Percentiles rank a stretch among this genome's conserved stretches.
Evolutionary conservation across 805 yeast species (phyloP).

Genomic region (Metschnikowia borealis): DNA sequence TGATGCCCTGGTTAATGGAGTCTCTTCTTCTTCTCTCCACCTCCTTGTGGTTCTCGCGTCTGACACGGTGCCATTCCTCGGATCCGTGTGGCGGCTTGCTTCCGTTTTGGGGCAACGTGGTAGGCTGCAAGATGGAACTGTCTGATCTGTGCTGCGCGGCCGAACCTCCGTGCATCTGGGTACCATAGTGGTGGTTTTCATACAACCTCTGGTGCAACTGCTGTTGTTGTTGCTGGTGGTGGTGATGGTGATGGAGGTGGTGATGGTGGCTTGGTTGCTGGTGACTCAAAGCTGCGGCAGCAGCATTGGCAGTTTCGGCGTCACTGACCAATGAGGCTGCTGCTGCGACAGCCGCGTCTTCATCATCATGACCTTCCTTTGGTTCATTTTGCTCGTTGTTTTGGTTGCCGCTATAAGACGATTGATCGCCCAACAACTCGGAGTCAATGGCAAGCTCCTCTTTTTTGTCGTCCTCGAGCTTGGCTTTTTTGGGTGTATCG

Average conservation of each 20-base stretch:
- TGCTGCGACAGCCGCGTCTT: slow-evolving; percentile 25
- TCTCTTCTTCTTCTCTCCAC: slow-evolving; percentile 93
- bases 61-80: slow-evolving; percentile 77
- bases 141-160: slow-evolving; percentile 17
- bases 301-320: slow-evolving; percentile 21
- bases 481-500: slow-evolving; percentile 13
- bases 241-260: slow-evolving; percentile 18
- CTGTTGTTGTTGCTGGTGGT: slow-evolving; percentile 19
- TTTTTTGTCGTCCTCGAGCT: slow-evolving; percentile 15
- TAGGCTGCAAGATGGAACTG: slow-evolving; percentile 29
- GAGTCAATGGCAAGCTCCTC: slow-evolving; percentile 37
- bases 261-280: slow-evolving; percentile 22
- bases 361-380: slow-evolving; percentile 18
- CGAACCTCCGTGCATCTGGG: slow-evolving; percentile 15
- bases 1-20: slow-evolving; percentile 81
- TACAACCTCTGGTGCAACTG: slow-evolving; percentile 18
- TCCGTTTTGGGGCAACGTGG: slow-evolving; percentile 25
- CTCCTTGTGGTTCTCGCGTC: slow-evolving; percentile 91
- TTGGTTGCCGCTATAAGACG: slow-evolving; percentile 21
- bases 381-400: slow-evolving; percentile 9
- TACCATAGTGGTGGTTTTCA: slow-evolving; percentile 19
- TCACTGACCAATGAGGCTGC: slow-evolving; percentile 28
- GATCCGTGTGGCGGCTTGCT: slow-evolving; percentile 66
- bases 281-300: slow-evolving; percentile 22
- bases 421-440: slow-evolving; percentile 41